Base-by-base conservation (phyloP, 768 basidiomycete species). In the Phylloporus rhodoxanthus region DNA sequence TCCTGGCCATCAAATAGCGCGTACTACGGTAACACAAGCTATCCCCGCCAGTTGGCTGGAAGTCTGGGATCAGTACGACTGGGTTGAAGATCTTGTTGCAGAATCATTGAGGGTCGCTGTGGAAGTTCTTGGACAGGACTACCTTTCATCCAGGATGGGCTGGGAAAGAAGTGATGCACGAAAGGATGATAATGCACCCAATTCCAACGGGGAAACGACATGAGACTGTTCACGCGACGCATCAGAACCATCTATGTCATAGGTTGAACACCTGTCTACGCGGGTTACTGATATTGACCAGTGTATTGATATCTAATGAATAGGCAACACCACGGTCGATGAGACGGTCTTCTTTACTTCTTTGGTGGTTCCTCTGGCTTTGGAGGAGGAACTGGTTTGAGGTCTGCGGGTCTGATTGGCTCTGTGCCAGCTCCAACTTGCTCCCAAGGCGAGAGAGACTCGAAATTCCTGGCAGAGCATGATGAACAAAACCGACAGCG, bases 61-160 rank as follows among this genome's bases (percentile, higher is more conserved):
- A 5, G 72, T 92, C 38, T 95, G 92, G 84, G 94, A 96, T 61
- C 77, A 84, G 55, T 87, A 91, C 64, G 85, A 89, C 38, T 95
- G 96, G 96, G 93, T 98, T 11, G 96, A 99, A 68, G 94, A 99
- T 62, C 67, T 87, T 33, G 79, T 97, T 53, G 94, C 93, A 4
- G 95, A 97, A 60, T 79, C 82, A 0, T 69, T 99, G 50, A 73
- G 90, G 48, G 73, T 91, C 13, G 89, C 86, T 8, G 81, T 95
- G 25, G 94, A 97, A 70, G 81, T 93, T 15, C 72, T 97, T 52
- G 92, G 92, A 2, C 93, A 97, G 68, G 91, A 95, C 61, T 94
- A 94, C 61, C 74, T 94, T 13, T 87, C 85, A 36, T 76, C 80
- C 29, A 73, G 91, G 50, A 93, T 93, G 91, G 84, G 90, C 2